Conservation (phyloP, 176 grass and related monocot species). For the Ampelocalamus luodianensis region DNA sequence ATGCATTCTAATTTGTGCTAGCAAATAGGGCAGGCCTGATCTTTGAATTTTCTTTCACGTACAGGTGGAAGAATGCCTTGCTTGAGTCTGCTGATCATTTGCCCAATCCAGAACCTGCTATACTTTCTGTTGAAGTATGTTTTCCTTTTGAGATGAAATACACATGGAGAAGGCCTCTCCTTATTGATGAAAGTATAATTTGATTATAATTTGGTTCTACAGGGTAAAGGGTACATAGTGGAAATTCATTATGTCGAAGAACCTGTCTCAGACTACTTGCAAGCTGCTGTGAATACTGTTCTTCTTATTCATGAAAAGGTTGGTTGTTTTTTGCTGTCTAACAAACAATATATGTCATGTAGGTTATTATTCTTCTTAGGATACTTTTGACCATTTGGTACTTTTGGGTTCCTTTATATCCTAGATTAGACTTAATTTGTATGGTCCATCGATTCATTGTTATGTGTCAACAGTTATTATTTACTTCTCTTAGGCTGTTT, state of each 20-base stretch:
- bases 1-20: no score
- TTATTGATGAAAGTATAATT: slow-evolving; percentile 35
- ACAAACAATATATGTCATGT: slow-evolving; percentile 5
- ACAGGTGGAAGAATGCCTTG: slow-evolving; percentile 32
- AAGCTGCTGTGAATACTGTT: slow-evolving; percentile 71
- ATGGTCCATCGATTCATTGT: no score
- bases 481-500: no score
- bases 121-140: slow-evolving; percentile 97
- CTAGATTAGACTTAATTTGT: no score
- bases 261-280: slow-evolving; percentile 88
- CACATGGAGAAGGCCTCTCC: not conserved
- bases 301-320: slow-evolving; percentile 90
- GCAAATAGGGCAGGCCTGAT: no score
- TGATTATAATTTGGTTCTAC: slow-evolving; percentile 36
- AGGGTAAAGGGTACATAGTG: slow-evolving; percentile 95
- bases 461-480: no score
- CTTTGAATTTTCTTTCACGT: no score
- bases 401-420: no score
- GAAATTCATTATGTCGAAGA: slow-evolving; percentile 94
- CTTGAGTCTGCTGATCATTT: slow-evolving; percentile 56
- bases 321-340: slow-evolving; percentile 29
- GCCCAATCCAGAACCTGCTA: slow-evolving; percentile 75
- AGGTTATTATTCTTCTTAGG: no score
- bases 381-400: no score
- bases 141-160: slow-evolving; percentile 30